Percentiles rank a stretch among this genome's conserved stretches.
Evolutionary conservation across 208 protist species (phyloP).

Genomic region (Leishmania amazonensis): DNA sequence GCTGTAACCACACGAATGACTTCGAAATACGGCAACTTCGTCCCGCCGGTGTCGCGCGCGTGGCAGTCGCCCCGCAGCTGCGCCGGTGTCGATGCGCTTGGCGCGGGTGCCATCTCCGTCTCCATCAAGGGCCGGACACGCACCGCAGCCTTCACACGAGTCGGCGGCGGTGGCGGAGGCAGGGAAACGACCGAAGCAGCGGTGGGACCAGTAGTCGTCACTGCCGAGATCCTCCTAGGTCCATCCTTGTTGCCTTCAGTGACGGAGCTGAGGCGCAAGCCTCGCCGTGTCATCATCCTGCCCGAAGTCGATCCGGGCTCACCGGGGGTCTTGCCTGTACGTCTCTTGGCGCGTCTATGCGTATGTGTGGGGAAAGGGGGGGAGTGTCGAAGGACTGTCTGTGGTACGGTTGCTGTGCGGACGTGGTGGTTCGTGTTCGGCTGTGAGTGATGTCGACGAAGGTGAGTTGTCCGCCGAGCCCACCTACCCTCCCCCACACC

Average conservation of each 20-base stretch:
- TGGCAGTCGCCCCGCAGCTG: neutral
- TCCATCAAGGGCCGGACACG: constrained; percentile 28
- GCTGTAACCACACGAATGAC: constrained; percentile 33
- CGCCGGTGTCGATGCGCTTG: neutral
- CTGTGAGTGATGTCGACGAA: neutral
- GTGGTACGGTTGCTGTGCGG: neutral
- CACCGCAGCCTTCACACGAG: constrained; percentile 23
- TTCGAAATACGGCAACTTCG: neutral
- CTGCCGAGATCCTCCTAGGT: neutral
- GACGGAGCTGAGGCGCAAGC: neutral
- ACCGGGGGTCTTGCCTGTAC: neutral
- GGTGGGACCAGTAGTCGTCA: neutral
- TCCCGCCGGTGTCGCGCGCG: neutral
- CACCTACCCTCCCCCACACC: neutral
- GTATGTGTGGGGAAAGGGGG: too few relatives aligned
- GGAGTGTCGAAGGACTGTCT: neutral
- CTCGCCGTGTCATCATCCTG: neutral
- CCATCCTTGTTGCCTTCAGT: neutral
- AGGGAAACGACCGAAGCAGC: neutral
- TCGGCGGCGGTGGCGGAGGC: neutral
- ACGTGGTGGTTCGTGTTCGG: neutral
- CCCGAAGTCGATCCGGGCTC: neutral
- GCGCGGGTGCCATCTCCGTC: constrained; percentile 1
- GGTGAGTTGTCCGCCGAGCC: neutral
- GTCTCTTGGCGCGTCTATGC: neutral